Conservation (phyloP, 2,329 filamentous ascomycete species). For the Calonectria ilicicola region DNA sequence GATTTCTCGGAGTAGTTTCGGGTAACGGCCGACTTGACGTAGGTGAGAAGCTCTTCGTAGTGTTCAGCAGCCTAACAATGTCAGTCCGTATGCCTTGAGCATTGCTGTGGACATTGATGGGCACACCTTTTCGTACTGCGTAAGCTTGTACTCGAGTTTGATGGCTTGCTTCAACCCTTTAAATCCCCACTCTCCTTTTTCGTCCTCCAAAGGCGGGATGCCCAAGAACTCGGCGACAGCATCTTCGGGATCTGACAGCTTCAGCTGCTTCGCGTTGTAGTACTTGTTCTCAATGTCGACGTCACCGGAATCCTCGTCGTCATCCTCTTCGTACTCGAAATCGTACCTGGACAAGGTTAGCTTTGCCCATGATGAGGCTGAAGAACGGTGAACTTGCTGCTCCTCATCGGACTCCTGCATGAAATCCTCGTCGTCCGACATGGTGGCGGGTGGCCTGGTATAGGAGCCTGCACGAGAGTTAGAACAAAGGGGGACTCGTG, state of each 20-base stretch:
- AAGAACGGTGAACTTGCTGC: slow-evolving; percentile 46
- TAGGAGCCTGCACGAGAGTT: not conserved
- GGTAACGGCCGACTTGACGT: slow-evolving; percentile 96
- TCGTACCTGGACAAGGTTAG: slow-evolving; percentile 73
- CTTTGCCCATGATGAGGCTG: slow-evolving; percentile 15
- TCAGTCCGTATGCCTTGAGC: slow-evolving; percentile 30
- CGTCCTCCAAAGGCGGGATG: slow-evolving; percentile 83
- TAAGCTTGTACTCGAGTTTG: slow-evolving; percentile 95
- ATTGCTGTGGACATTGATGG: not conserved
- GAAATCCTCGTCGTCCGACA: slow-evolving; percentile 65
- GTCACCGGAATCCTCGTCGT: slow-evolving; percentile 88
- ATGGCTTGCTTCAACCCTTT: slow-evolving; percentile 98
- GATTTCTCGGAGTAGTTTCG: slow-evolving; percentile 99
- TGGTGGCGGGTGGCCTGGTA: slow-evolving; percentile 39
- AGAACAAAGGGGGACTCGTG: not conserved
- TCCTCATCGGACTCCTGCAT: slow-evolving; percentile 63
- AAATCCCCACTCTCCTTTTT: slow-evolving; percentile 99
- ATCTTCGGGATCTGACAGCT: slow-evolving; percentile 85
- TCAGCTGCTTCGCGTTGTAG: slow-evolving; percentile 99
- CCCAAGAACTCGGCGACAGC: slow-evolving; percentile 94
- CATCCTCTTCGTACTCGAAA: slow-evolving; percentile 96
- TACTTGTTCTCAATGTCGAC: slow-evolving; percentile 99
- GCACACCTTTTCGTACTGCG: slow-evolving; percentile 83
- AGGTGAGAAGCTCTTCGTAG: slow-evolving; percentile 94
- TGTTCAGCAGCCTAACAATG: slow-evolving; percentile 87